phyloP scores from a whole-genome alignment of 2,329 filamentous ascomycete species.

The Hymenotorrendiella dingleyae region DNA sequence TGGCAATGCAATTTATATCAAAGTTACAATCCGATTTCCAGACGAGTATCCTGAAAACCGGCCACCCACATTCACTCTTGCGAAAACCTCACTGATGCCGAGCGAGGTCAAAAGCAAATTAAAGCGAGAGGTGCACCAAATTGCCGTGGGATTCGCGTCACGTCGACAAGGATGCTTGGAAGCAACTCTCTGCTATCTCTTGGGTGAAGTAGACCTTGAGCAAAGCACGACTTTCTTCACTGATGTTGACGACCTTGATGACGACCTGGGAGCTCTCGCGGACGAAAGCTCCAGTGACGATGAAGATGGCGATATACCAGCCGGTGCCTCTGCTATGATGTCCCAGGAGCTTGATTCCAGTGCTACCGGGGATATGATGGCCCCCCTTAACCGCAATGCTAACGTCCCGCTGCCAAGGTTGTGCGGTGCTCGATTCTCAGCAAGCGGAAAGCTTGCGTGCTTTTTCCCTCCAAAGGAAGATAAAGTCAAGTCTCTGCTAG shows the following conservation, averaged over 20 bases:
- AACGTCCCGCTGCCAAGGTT: constrained; percentile 51
- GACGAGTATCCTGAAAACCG: constrained; percentile 51
- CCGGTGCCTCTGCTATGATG: constrained; percentile 44
- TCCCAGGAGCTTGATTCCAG: constrained; percentile 55
- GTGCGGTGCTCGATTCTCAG: constrained; percentile 56
- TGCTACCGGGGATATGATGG: constrained; percentile 46
- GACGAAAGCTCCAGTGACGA: constrained; percentile 83
- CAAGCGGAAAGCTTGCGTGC: constrained; percentile 57
- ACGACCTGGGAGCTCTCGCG: constrained; percentile 46
- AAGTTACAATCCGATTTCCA: constrained; percentile 55
- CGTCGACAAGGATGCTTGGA: constrained; percentile 57
- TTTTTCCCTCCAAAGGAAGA: constrained; percentile 64
- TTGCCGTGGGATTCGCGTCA: constrained; percentile 49
- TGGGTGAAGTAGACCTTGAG: constrained; percentile 57
- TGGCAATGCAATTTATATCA: constrained; percentile 53
- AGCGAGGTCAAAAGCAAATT: constrained; percentile 48
- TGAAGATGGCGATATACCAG: constrained; percentile 50
- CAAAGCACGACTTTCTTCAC: constrained; percentile 57
- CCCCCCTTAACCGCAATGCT: constrained; percentile 43
- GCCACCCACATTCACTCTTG: constrained; percentile 53
- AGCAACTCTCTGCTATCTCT: constrained; percentile 54
- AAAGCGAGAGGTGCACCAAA: constrained; percentile 49
- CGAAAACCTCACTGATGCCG: constrained; percentile 57
- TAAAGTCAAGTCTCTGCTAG: constrained; percentile 45
- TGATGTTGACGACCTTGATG: constrained; percentile 51